Evolutionary conservation across 306 rosid species (phyloP), one percentile per base, ranked within the genome.

Genomic region (Castanospermum australe): DNA sequence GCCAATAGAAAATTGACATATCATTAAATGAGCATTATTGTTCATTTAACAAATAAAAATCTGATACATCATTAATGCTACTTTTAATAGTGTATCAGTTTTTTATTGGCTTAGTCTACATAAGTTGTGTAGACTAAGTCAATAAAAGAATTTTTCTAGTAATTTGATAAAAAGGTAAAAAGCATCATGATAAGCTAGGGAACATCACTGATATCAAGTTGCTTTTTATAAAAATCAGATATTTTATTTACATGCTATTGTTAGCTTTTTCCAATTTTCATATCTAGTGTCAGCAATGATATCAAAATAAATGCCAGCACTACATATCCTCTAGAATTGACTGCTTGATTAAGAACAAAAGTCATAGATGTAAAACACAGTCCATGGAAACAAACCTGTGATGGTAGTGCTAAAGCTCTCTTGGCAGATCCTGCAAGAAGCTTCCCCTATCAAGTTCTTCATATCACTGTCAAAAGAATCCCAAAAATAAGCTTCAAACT

Each of bases 401-500:
- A 94, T 57, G 60, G 95, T 80, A n/a, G 95, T 94, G 85, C 99
- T 94, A 83, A 92, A 94, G 77, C 88, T 89, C 85, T 91, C 99
- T 82, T 91, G 95, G 89, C 99, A 94, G 74, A 94, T 94, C 77
- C 92, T 28, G 75, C 99, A 94, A 38, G 87, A 82, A 72, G 97
- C 98, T 85, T 92, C 98, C 61, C 98, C 98, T 52, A 92, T 94
- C 87, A 88, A 67, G 87, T 91, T 94, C 89, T 94, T 94, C 97
- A 94, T 89, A 85, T 94, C 99, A 79, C 95, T 94, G 90, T 51
- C 77, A 84, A 80, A 71, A 82, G 54, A 82, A 36, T 38, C 52
- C 47, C 65, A 51, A n/a, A 61, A 38, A 61, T 68, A 24, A 78
- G 66, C 42, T 56, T 18, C 48, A 67, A 47, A 61, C 30, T 0